Conservation (phyloP, 768 basidiomycete genomes). For the Galerina sulciceps region DNA sequence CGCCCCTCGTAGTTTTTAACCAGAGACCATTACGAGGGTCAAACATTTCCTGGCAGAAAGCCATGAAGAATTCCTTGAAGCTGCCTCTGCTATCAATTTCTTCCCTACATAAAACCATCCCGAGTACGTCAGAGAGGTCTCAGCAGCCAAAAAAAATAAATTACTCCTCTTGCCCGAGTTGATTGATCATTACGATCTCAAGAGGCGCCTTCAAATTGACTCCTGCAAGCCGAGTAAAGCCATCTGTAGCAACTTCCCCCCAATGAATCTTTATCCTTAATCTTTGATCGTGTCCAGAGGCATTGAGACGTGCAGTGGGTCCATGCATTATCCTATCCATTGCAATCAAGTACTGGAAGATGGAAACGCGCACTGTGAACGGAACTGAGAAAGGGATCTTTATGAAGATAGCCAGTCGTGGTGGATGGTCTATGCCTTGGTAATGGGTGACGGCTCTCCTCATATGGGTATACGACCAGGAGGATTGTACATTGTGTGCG, state of each 20-base stretch:
- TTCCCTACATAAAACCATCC: slow-evolving; percentile 48
- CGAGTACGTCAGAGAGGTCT: neutral
- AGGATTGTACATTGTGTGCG: slow-evolving; percentile 15
- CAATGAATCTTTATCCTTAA: slow-evolving; percentile 68
- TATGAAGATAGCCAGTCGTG: slow-evolving; percentile 87
- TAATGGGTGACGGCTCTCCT: slow-evolving; percentile 56
- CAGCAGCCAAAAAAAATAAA: neutral
- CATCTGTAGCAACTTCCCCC: slow-evolving; percentile 85
- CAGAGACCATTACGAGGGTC: slow-evolving; percentile 94
- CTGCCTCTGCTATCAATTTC: slow-evolving; percentile 97
- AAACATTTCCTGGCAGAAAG: slow-evolving; percentile 90
- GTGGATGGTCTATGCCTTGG: slow-evolving; percentile 75
- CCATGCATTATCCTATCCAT: slow-evolving; percentile 21
- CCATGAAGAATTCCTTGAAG: slow-evolving; percentile 98
- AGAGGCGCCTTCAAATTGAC: slow-evolving; percentile 81
- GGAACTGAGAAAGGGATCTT: slow-evolving; percentile 97
- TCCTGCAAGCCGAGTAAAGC: slow-evolving; percentile 82
- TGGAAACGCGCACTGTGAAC: slow-evolving; percentile 87
- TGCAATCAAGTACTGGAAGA: slow-evolving; percentile 82
- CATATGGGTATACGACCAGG: slow-evolving; percentile 1
- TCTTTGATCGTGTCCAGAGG: slow-evolving; percentile 20
- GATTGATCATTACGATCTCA: too few species aligned
- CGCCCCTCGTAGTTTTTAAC: slow-evolving; percentile 88
- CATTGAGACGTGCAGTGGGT: slow-evolving; percentile 17
- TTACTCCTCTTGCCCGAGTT: slow-evolving; percentile 85